Evolutionary conservation across 1,139 yeast species (phyloP).

Genomic region (Saccharomyces hybrid): DNA sequence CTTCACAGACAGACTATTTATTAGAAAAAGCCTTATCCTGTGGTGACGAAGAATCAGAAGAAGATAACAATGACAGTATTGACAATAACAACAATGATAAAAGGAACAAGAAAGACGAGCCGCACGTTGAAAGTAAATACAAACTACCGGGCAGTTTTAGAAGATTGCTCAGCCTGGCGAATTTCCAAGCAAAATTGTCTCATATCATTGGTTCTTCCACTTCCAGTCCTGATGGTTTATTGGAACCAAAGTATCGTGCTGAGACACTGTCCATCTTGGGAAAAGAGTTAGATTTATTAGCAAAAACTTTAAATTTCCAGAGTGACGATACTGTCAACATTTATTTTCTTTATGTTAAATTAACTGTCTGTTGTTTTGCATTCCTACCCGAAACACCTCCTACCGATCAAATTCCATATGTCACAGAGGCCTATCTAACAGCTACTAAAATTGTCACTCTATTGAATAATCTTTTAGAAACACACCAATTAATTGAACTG

Average conservation of each 20-base stretch:
- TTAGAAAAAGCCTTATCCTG: conserved; percentile 74
- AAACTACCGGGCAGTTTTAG: conserved; percentile 64
- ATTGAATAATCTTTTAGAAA: conserved; percentile 61
- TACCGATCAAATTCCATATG: conserved; percentile 74
- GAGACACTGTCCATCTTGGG: conserved; percentile 69
- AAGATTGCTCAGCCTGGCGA: conserved; percentile 63
- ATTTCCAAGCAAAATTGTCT: conserved; percentile 77
- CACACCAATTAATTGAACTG: conserved; percentile 63
- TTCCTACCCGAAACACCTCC: conserved; percentile 86
- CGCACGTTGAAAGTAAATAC: neutral
- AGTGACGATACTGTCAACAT: conserved; percentile 70
- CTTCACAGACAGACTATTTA: conserved; percentile 74
- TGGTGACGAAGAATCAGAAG: conserved; percentile 15
- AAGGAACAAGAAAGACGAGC: neutral
- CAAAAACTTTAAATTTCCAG: conserved; percentile 30
- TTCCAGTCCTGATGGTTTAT: conserved; percentile 81
- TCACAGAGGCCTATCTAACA: conserved; percentile 69
- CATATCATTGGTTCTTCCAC: conserved; percentile 85
- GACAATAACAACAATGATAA: conserved; percentile 5
- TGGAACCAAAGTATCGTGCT: conserved; percentile 78
- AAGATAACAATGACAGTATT: conserved; percentile 5
- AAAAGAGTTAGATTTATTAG: conserved; percentile 66
- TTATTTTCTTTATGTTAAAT: conserved; percentile 66
- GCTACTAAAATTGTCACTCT: conserved; percentile 80
- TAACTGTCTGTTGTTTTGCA: conserved; percentile 83